Percentiles rank a stretch among this genome's conserved stretches.
These are phyloP conservation scores for Solanum chiquidenum DNA, from an alignment of 257 asterid genomes.

Conservation along the genomic window DNA sequence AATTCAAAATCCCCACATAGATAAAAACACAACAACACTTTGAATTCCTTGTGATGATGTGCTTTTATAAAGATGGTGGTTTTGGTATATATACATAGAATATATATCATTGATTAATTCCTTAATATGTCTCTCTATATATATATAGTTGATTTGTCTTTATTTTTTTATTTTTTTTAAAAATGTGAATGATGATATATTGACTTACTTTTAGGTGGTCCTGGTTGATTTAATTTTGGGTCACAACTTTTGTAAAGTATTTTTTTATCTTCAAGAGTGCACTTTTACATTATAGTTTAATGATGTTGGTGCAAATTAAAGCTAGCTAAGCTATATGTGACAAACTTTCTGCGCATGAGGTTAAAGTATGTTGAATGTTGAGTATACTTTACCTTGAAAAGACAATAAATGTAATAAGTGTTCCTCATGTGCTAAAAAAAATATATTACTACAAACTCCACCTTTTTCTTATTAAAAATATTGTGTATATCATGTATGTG, in stretches of 20 bases:
- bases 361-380: background rate
- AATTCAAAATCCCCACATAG: background rate
- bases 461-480: background rate
- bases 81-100: background rate
- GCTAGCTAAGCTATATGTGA: background rate
- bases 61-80: background rate
- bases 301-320: background rate
- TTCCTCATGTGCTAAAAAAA: background rate
- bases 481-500: background rate
- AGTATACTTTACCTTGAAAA: background rate
- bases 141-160: background rate
- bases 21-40: background rate
- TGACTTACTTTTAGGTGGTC: background rate
- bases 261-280: background rate
- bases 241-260: background rate
- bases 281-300: background rate
- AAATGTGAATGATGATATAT: background rate
- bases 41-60: background rate
- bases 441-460: no score
- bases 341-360: background rate
- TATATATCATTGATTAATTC: background rate
- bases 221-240: background rate
- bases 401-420: background rate
- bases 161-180: background rate
- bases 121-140: background rate